Base-by-base conservation (phyloP, 2,329 filamentous ascomycete genomes). In the Lanzia echinophila region DNA sequence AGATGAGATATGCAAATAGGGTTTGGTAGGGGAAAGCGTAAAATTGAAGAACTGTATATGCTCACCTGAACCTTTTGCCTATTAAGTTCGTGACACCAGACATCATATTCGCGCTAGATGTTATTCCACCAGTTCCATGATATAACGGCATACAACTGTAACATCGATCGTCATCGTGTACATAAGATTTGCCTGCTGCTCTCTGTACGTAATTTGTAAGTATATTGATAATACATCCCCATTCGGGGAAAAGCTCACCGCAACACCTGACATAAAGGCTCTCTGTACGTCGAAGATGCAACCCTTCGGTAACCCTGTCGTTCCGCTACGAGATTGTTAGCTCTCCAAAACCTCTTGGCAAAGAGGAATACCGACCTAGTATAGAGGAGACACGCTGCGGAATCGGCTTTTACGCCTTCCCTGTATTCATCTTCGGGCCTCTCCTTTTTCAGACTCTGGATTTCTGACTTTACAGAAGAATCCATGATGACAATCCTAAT, bases 261-360 rank as follows among this genome's bases (percentile, higher is more conserved):
- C 61, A 69, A 58, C 32, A 51, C 60, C 47, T 56, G 34, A 41
- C 54, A 54, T 53, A 68, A 62, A 73, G 0, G 65, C 68, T 17
- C 70, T 73, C 2, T 72, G 68, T 8, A 78, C 75, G 17, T 79
- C 79, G 60, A 87, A 82, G 0, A 76, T 68, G 60, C 83, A 85
- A 1, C 82, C 87, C 67, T 91, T 91, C 11, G 87, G 86, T 59
- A 88, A 69, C 2, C 87, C 87, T 0, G 87, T 90, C 0, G 87
- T 90, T 34, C 87, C 87, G 58, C 83, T 84, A 1, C 7, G 20
- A 20, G 10, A 38, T 24, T 7, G 24, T 53, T 20, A 53, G 43
- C 43, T 13, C 20, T n/a, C 33, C 2, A 17, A 24, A 22, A 38
- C 13, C 33, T 32, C 22, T 28, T 42, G 31, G 24, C 22, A 11